These are phyloP conservation scores for Paraphoma sp. DNA, from an alignment of 2,329 filamentous ascomycete genomes.

Conservation along the genomic window DNA sequence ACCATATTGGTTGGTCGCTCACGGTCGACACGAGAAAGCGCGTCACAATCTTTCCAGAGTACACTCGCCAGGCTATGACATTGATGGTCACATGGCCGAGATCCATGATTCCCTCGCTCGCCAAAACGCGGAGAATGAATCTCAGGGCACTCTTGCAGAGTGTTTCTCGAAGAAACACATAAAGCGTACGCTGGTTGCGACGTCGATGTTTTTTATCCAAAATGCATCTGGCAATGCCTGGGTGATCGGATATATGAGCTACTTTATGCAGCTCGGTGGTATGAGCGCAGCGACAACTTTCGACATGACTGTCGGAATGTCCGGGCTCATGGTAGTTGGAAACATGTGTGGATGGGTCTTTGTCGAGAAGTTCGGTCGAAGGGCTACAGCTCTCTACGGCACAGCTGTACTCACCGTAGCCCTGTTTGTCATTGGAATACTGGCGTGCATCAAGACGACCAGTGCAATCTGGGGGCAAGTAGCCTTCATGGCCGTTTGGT, in stretches of 20 bases:
- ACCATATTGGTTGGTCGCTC: constrained; percentile 44
- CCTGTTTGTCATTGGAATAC: constrained; percentile 16
- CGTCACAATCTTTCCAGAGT: constrained; percentile 38
- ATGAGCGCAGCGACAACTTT: constrained; percentile 26
- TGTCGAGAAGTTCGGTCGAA: constrained; percentile 39
- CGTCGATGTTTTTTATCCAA: constrained; percentile 39
- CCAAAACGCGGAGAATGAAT: constrained; percentile 25
- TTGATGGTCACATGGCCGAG: constrained; percentile 41
- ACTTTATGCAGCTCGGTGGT: constrained; percentile 40
- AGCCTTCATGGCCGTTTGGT: constrained; percentile 13
- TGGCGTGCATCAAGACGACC: constrained; percentile 50
- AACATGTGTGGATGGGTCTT: constrained; percentile 44
- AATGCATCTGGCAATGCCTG: constrained; percentile 37
- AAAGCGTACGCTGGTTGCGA: constrained; percentile 30
- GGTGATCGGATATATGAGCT: constrained; percentile 37
- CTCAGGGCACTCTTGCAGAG: constrained; percentile 22
- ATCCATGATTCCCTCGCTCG: constrained; percentile 33
- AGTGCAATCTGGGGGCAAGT: constrained; percentile 6
- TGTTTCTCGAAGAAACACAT: constrained; percentile 25
- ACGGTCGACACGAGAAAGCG: constrained; percentile 37
- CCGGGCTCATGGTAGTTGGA: constrained; percentile 36
- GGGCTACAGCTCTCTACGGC: constrained; percentile 38
- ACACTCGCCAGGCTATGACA: constrained; percentile 33
- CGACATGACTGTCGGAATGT: constrained; percentile 33
- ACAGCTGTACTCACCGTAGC: constrained; percentile 1